Evolutionary conservation across 2,329 filamentous ascomycete genomes (phyloP).

Genomic region (Colletotrichum gloeosporioides): DNA sequence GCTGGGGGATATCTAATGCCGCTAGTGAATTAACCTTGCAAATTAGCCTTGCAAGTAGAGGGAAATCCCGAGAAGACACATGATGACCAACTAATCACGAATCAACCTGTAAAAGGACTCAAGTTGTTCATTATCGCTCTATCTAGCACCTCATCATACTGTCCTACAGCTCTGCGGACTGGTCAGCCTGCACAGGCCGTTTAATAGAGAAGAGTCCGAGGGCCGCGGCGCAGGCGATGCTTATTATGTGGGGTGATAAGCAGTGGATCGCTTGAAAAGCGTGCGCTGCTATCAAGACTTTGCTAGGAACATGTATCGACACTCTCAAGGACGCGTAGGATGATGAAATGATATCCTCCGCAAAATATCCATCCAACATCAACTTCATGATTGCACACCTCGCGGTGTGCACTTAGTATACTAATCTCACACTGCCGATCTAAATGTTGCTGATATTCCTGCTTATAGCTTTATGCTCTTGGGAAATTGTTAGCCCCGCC

Average conservation of each 20-base stretch:
- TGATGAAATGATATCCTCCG: not conserved
- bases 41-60: not conserved
- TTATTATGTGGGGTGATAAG: not conserved
- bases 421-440: not conserved
- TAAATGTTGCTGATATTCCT: not conserved
- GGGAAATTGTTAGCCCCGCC: not conserved
- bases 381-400: not conserved
- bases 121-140: not conserved
- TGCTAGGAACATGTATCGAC: not conserved
- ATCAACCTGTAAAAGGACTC: not conserved
- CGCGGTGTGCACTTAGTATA: not conserved
- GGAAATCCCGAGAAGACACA: not conserved
- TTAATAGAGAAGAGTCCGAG: not conserved
- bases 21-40: not conserved
- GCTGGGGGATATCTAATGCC: not conserved
- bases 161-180: not conserved
- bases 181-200: not conserved
- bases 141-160: not conserved
- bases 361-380: not conserved
- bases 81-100: not conserved
- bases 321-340: not conserved
- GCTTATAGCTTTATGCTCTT: not conserved
- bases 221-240: not conserved
- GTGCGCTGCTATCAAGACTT: not conserved
- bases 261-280: not conserved